Base-by-base conservation (phyloP, 1,139 yeast species). In the Yamadazyma kanchanaburiensis region DNA sequence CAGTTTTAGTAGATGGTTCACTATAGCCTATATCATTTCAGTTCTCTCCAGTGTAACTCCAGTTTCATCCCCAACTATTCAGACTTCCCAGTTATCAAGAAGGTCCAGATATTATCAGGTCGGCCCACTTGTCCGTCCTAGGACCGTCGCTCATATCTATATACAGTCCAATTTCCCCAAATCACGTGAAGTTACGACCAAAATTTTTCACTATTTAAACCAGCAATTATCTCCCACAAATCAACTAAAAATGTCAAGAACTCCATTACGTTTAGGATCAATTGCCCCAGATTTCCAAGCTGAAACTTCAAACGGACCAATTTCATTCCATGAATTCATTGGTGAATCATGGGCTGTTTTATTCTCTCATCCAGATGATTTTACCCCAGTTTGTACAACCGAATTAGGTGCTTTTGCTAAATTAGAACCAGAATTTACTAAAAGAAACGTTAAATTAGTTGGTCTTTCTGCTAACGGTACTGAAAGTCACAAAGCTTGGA, bases 381-480 rank as follows among this genome's bases (percentile, higher is more conserved):
- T 80, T 68, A 85, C 95, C 28, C 94, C 94, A 32, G 91, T 85
- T 31, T 85, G 95, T 64, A 85, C 94, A 45, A 85, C 94, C 36
- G 95, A 85, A 65, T 71, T 85, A 43, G 94, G 94, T 40, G 94
- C 94, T 8, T 83, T 85, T 49, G 88, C 91, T 48, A 77, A 80
- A 56, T 70, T 85, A 53, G 85, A 82, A 64, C 86, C 86, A 27
- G 94, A 85, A 60, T 85, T 85, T 55, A 69, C 79, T 53, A 74
- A 78, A 64, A 76, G 94, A 58, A 74, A 73, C 33, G 85, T 80
- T 46, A 83, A 84, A 67, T 68, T 85, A 53, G 71, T 84, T 55
- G 94, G 94, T 39, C 69, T 85, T 38, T 80, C 89, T 38, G 87
- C 89, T 41, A 82, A 84, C 60, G 77, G 70, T 43, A 58, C 80